Conservation (phyloP, 2,329 filamentous ascomycete genomes). For the Claviceps quebecensis region DNA sequence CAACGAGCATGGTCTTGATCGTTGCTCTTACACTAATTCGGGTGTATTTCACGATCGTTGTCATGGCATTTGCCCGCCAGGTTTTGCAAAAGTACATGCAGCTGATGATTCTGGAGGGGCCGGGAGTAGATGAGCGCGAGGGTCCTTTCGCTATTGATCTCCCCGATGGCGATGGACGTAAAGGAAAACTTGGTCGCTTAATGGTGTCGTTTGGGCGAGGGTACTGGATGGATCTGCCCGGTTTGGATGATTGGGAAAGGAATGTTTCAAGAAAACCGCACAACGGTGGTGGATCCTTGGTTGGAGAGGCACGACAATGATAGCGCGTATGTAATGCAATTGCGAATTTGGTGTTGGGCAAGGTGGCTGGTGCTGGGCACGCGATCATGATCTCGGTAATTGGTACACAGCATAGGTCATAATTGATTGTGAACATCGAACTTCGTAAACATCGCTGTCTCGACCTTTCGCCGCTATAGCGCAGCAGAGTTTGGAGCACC, state of each 20-base stretch:
- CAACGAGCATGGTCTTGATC: conserved; percentile 66
- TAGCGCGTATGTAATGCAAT: background rate
- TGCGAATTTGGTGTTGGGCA: background rate
- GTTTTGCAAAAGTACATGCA: conserved; percentile 54
- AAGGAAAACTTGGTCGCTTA: conserved; percentile 60
- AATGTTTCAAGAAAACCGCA: conserved; percentile 44
- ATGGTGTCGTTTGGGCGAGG: conserved; percentile 61
- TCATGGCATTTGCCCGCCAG: conserved; percentile 69
- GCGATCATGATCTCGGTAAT: background rate
- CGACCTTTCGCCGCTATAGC: no score
- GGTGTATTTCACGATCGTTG: conserved; percentile 70
- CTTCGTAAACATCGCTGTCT: no score
- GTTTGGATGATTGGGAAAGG: conserved; percentile 55
- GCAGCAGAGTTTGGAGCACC: no score
- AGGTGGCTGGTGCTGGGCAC: background rate
- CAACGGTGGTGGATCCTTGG: conserved; percentile 16
- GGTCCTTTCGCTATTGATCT: conserved; percentile 56
- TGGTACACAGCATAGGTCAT: no score
- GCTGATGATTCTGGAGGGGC: conserved; percentile 32
- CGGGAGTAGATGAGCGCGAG: conserved; percentile 32
- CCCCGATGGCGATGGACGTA: conserved; percentile 67
- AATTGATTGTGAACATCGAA: no score
- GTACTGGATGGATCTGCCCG: conserved; percentile 69
- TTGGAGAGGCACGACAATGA: conserved; percentile 17
- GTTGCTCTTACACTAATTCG: conserved; percentile 59